Evolutionary conservation across 2,329 filamentous ascomycete species (phyloP), one percentile per base, ranked within the genome.

Genomic region (Pseudogymnoascus sp.): DNA sequence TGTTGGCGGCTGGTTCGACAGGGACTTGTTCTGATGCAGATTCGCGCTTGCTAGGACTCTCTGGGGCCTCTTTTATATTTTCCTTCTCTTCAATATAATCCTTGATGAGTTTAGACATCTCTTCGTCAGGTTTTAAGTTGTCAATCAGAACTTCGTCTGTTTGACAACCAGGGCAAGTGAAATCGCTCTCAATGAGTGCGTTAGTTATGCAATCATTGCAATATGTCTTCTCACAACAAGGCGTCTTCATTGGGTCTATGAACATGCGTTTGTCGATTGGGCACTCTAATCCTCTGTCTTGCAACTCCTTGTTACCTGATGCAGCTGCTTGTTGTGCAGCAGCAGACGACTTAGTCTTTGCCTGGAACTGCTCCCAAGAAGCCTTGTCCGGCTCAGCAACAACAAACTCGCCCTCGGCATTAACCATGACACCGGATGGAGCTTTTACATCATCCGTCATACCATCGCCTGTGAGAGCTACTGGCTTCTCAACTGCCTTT

Each of bases 131-230:
- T 73, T 87, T 85, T 70, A 99, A 84, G 77, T 96, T 89, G 82
- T 97, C 93, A 78, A 97, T 90, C 72, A 97, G 82, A 68, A 97
- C 91, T 72, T 91, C 91, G 74, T 96, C 92, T 67, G 88, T 89
- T 77, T 90, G 86, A 81, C 95, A 99, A 70, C 87, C 88, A 68
- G 95, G 95, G 77, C 95, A 99, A 77, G 93, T 82, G 78, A 99
- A 92, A 83, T 99, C 95, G 84, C 89, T 95, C 81, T 97, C 93
- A 79, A 97, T 93, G 78, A 99, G 87, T 78, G 93, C 91, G 85
- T 96, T 96, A 76, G 95, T 96, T 79, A 99, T 97, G 88, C 95
- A 99, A 76, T 97, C 92, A 85, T 95, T 95, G 84, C 95, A 99
- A 82, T 96, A 99, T 74, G 93, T 97, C 84, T 90, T 96, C 80